These are phyloP conservation scores for Cladophialophora immunda DNA, from an alignment of 2,329 filamentous ascomycete genomes.

Conservation along the genomic window DNA sequence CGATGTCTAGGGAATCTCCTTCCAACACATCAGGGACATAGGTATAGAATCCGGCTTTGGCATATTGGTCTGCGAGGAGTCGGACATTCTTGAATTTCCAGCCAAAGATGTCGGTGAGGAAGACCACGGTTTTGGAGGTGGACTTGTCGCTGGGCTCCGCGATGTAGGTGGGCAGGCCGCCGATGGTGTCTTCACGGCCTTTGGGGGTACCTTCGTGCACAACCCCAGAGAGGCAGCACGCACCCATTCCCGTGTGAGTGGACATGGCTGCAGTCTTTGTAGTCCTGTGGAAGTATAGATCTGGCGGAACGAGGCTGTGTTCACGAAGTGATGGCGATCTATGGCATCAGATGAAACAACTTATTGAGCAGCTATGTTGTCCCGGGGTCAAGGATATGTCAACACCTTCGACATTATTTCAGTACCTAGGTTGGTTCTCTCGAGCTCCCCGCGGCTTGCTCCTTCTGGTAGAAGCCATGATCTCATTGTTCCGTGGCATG, in stretches of 20 bases:
- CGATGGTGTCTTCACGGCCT: conserved; percentile 52
- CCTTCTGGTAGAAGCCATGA: background rate
- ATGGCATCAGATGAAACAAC: background rate
- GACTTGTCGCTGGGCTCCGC: conserved; percentile 52
- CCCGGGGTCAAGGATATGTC: background rate
- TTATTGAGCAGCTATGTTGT: background rate
- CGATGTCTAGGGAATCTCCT: conserved; percentile 51
- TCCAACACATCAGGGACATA: conserved; percentile 55
- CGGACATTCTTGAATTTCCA: conserved; percentile 58
- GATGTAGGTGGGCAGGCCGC: conserved; percentile 53
- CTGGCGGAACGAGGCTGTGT: background rate
- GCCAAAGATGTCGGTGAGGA: conserved; percentile 60
- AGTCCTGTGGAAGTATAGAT: background rate
- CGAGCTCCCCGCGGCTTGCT: background rate
- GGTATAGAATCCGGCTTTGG: conserved; percentile 55
- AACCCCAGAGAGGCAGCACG: conserved; percentile 53
- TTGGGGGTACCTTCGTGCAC: conserved; percentile 40
- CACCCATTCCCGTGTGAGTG: conserved; percentile 50
- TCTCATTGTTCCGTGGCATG: background rate
- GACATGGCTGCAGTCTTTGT: conserved; percentile 33
- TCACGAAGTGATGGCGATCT: background rate
- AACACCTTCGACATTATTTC: background rate
- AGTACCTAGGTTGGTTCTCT: background rate
- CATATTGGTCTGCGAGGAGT: conserved; percentile 58
- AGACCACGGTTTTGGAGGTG: conserved; percentile 56